Conservation (phyloP, 305 asterid species). For the Caryopteris hybrid region DNA sequence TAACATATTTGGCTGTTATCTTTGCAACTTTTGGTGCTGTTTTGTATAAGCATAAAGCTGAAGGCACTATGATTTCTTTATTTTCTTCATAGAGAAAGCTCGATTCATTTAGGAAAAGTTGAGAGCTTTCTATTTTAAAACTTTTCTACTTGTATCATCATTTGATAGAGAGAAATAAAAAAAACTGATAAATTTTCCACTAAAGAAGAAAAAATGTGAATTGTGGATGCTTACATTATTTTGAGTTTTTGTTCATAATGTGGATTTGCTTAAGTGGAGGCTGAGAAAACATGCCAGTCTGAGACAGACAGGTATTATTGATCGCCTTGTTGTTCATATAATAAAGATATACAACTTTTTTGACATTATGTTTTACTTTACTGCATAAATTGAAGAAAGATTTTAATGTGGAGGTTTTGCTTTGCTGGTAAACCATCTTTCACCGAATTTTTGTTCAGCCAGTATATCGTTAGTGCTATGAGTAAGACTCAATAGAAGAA, state of each 20-base stretch:
- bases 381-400: neutral
- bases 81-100: neutral
- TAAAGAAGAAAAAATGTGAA: neutral
- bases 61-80: neutral
- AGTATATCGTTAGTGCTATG: neutral
- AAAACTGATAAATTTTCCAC: neutral
- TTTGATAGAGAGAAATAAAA: neutral
- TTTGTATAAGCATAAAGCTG: neutral
- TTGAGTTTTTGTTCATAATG: neutral
- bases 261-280: neutral
- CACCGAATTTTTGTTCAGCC: neutral
- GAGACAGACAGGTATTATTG: neutral
- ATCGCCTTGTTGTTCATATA: neutral
- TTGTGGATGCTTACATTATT: neutral
- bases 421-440: neutral
- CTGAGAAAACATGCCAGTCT: neutral
- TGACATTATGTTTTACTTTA: neutral
- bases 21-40: too few relatives aligned
- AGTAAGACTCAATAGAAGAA: neutral
- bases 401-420: neutral
- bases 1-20: too few relatives aligned
- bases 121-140: neutral
- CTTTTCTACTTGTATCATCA: neutral
- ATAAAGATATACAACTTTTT: neutral
- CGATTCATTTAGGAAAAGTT: neutral